Evolutionary conservation across 1,284 basidiomycete species (phyloP), one percentile per base, ranked within the genome.

Genomic region (Veloporphyrellus conicus): DNA sequence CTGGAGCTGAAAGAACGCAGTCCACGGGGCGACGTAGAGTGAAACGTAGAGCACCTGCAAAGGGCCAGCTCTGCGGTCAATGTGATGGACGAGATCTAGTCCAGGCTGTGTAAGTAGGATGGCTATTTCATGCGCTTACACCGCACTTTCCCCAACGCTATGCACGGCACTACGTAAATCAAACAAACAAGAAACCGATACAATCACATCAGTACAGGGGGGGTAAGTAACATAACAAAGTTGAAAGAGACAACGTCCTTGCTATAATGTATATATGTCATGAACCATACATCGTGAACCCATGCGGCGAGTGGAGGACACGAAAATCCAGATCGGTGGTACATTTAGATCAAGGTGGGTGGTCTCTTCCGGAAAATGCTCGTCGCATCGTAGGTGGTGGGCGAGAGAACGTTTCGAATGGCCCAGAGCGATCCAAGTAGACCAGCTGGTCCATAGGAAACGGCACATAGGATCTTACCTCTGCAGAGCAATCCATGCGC

Each of bases 401-500:
- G 19, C 68, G 67, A 40, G 67, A 71, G 38, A 70, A 68, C 12
- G 58, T 69, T 38, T 58, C 58, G 38, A 51, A 66, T 42, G 52
- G 55, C 22, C 57, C 61, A n/a, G 53, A 48, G 20, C 39, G 54
- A 29, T 56, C 47, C 42, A 25, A 41, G 28, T 56, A 54, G 36
- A 43, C 43, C 15, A 40, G 41, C n/a, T 29, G 46, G 39, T 58
- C 57, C 48, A 45, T 31, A 6, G 47, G 23, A 31, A 47, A 49
- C 8, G 62, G 58, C 27, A 74, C 68, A 46, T 72, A 75, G 15
- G 70, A 63, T 50, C 66, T 67, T 38, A 82, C 81, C 58, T 79
- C 77, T 47, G 64, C 61, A 40, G 75, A 78, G 32, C 60, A 49
- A 60, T 82, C 81, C 47, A 65, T 66, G 25, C 69, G 71, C 44